Conservation (phyloP, 306 rosid species). For the Ormosia emarginata region DNA sequence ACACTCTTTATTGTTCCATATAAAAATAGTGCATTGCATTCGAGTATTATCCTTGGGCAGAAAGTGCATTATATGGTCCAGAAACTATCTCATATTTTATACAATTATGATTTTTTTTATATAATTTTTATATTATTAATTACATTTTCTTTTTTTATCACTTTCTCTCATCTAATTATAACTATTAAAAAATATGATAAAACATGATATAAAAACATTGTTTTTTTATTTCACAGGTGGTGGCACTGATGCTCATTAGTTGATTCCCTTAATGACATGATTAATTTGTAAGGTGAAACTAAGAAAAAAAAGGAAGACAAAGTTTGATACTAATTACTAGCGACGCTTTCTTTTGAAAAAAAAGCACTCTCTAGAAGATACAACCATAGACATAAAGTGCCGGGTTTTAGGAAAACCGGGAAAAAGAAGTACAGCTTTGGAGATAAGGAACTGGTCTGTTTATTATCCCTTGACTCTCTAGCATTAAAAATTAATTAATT, state of each 20-base stretch:
- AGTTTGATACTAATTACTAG: conserved; percentile 30
- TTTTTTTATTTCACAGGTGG: background rate
- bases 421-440: conserved; percentile 2
- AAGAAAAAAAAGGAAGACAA: conserved; percentile 17
- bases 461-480: conserved; percentile 23
- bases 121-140: too few relatives aligned
- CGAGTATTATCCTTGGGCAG: background rate
- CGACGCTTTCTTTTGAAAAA: conserved; percentile 31
- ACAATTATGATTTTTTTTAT: too few relatives aligned
- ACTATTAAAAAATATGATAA: too few relatives aligned
- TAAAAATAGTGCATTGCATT: background rate
- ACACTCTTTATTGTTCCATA: background rate
- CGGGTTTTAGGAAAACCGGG: conserved; percentile 3
- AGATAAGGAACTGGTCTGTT: background rate
- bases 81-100: conserved; percentile 9
- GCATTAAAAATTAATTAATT: conserved; percentile 1
- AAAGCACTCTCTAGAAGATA: conserved; percentile 31
- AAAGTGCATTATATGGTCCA: background rate
- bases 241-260: background rate
- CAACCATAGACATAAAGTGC: conserved; percentile 38
- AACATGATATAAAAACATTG: too few relatives aligned
- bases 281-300: conserved; percentile 16
- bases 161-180: too few relatives aligned
- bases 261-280: background rate
- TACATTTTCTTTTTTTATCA: too few relatives aligned